Base-by-base conservation (phyloP, 1,139 yeast genomes). In the Yamadazyma aaseri region DNA sequence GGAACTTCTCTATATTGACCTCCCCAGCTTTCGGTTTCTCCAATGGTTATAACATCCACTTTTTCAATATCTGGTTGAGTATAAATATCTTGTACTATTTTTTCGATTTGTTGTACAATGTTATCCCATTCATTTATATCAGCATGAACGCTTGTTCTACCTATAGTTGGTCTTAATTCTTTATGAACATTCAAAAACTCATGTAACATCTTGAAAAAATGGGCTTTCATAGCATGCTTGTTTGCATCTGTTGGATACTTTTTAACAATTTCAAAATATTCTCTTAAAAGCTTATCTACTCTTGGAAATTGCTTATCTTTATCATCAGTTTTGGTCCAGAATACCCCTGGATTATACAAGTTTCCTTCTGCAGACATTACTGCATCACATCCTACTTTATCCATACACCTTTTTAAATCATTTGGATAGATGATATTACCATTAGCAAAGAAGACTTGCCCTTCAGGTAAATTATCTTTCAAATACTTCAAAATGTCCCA, bases 321-420 rank as follows among this genome's bases (percentile, higher is more conserved):
- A 41, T 81, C 76, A 17, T 71, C 54, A 8, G 55, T 45, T 33
- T 62, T 55, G 1, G 78, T 70, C 81, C 82, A 76, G 55, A 94
- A 92, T 0, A 90, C 79, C 3, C 96, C 97, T 0, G 99, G 98
- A 50, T 94, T 94, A 60, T 83, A 86, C 28, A 94, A 65, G 52
- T 89, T 89, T 0, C 96, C 96, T 57, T 94, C 99, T 0, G 98
- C 98, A 28, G 95, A 82, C 98, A 94, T 94, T 14, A 92, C 94
- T 0, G 92, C 97, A 62, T 94, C 97, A 46, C 94, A 84, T 0
- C 63, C 63, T 1, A 86, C 78, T 14, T 65, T 71, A 1, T 70
- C 70, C 20, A 76, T 54, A 56, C 97, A 86, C 42, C 94, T 68
- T 2, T 68, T 62, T 13, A 89, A 65, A 54, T 92, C 97, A 33